phyloP scores from a whole-genome alignment of 2,329 filamentous ascomycete species.

The Fusarium denticulatum region DNA sequence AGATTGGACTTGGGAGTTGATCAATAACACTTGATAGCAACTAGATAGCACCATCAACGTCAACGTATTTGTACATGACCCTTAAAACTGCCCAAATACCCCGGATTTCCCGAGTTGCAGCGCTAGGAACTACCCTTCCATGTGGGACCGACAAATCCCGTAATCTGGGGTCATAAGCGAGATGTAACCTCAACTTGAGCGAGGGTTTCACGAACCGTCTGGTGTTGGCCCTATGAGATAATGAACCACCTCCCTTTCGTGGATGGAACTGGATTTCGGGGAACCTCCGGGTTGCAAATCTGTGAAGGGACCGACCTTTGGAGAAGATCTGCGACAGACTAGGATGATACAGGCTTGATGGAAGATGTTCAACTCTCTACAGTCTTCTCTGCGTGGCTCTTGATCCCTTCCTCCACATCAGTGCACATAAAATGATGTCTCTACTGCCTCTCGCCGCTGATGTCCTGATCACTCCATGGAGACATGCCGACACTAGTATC shows the following conservation, averaged over 20 bases:
- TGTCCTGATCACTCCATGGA: too few relatives aligned
- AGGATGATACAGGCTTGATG: fast-evolving
- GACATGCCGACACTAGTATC: too few relatives aligned
- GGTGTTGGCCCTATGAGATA: not conserved
- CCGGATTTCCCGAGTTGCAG: not conserved
- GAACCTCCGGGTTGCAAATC: not conserved
- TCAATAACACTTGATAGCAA: too few relatives aligned
- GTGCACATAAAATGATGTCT: not conserved
- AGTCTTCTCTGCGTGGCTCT: fast-evolving
- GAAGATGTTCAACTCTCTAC: not conserved
- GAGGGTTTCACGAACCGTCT: not conserved
- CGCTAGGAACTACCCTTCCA: not conserved
- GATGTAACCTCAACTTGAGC: not conserved
- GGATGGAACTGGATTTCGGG: not conserved
- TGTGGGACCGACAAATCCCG: not conserved
- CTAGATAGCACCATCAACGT: fast-evolving
- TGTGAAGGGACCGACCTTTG: fast-evolving
- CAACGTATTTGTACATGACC: not conserved
- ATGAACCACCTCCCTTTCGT: fast-evolving
- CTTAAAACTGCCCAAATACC: not conserved
- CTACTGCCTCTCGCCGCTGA: fast-evolving
- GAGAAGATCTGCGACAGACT: not conserved
- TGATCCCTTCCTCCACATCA: not conserved
- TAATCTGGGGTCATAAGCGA: not conserved
- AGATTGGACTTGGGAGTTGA: fast-evolving